phyloP scores from a whole-genome alignment of 148 eudicot species.

The Cornus controversa region DNA sequence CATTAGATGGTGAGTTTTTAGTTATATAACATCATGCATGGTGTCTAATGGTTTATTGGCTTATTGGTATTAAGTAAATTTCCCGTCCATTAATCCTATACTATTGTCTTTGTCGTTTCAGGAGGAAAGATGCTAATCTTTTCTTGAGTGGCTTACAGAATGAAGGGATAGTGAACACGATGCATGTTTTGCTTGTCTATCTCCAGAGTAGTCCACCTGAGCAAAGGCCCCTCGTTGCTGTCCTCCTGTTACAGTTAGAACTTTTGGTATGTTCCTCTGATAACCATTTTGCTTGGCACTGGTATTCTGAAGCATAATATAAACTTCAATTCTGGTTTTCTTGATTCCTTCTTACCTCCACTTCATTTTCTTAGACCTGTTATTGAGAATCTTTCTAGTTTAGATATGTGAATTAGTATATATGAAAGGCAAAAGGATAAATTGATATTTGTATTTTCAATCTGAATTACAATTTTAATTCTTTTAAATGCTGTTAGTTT shows the following conservation, averaged over 20 bases:
- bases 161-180: conserved; percentile 29
- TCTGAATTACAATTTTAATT: neutral
- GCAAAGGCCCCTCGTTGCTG: conserved; percentile 42
- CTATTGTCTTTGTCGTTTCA: conserved; percentile 16
- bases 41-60: neutral
- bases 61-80: neutral
- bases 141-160: conserved; percentile 35
- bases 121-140: conserved; percentile 40
- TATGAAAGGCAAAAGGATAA: neutral
- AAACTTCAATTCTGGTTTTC: neutral
- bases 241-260: conserved; percentile 43
- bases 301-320: neutral
- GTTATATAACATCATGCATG: neutral
- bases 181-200: conserved; percentile 31
- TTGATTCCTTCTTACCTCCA: neutral
- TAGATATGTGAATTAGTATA: neutral
- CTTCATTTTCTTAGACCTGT: neutral
- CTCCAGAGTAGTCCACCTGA: conserved; percentile 37
- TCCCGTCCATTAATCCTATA: neutral
- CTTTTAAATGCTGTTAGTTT: no score
- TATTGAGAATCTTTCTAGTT: neutral
- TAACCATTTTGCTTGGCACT: neutral
- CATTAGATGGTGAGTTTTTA: neutral
- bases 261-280: conserved; percentile 38
- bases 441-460: neutral